These are phyloP conservation scores for Colletotrichum plurivorum DNA, from an alignment of 2,329 filamentous ascomycete genomes.

Conservation along the genomic window DNA sequence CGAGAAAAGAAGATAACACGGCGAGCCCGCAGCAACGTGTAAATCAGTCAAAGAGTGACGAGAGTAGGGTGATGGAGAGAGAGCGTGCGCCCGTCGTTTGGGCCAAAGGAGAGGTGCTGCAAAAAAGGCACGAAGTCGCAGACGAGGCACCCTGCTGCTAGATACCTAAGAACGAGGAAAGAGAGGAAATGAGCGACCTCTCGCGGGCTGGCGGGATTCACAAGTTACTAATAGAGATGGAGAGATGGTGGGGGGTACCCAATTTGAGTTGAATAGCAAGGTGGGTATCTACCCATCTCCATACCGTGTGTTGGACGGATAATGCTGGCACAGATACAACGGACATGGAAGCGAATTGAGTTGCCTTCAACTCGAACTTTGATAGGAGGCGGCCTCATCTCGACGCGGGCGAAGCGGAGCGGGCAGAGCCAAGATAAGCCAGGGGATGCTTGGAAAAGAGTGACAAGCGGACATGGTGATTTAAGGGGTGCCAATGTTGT, in stretches of 20 bases:
- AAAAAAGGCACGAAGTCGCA: slow-evolving; percentile 10
- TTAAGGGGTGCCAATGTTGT: slow-evolving; percentile 40
- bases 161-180: neutral
- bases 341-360: slow-evolving; percentile 26
- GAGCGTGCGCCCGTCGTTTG: slow-evolving; percentile 15
- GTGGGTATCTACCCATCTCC: slow-evolving; percentile 6
- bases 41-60: slow-evolving; percentile 28
- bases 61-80: slow-evolving; percentile 24
- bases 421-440: slow-evolving; percentile 28
- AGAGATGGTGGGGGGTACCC: slow-evolving; percentile 27
- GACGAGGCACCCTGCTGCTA: slow-evolving; percentile 14
- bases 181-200: slow-evolving; percentile 11
- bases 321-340: neutral
- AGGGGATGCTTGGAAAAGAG: slow-evolving; percentile 27
- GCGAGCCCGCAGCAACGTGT: slow-evolving; percentile 15
- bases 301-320: slow-evolving; percentile 6
- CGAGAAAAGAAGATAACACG: slow-evolving; percentile 21
- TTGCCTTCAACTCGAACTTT: slow-evolving; percentile 22
- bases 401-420: slow-evolving; percentile 25
- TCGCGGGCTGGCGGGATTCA: neutral
- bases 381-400: slow-evolving; percentile 37
- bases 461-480: slow-evolving; percentile 36
- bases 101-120: slow-evolving; percentile 9
- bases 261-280: slow-evolving; percentile 22
- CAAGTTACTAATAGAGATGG: slow-evolving; percentile 6